Evolutionary conservation across 176 grass and related monocot genomes (phyloP).

Genomic region (Zizania latifolia): DNA sequence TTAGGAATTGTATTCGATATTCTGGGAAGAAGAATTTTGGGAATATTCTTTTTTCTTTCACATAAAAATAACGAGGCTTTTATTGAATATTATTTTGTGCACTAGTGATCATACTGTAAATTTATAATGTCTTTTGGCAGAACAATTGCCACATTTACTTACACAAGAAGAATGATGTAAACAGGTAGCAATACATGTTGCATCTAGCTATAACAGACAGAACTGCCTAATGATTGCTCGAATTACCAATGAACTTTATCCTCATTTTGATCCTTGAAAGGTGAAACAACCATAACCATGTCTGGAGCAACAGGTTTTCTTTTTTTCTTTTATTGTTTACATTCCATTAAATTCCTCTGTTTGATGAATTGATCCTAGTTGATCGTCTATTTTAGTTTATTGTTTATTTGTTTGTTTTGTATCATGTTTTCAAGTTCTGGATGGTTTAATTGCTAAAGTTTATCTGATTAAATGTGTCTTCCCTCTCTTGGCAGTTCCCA

Average conservation of each 20-base stretch:
- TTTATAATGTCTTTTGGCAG: not conserved
- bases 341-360: not conserved
- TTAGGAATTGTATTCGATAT: not conserved
- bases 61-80: not conserved
- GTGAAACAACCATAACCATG: not conserved
- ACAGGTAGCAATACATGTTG: not conserved
- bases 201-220: not conserved
- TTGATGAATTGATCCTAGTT: not conserved
- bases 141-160: not conserved
- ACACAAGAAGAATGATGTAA: not conserved
- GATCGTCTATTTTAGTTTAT: not conserved
- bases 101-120: not conserved
- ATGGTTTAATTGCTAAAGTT: not conserved
- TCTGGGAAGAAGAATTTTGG: no score
- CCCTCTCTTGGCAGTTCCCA: constrained; percentile 68
- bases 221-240: not conserved
- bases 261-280: not conserved
- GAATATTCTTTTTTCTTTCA: not conserved
- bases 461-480: constrained; percentile 24
- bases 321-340: no score
- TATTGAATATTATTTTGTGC: not conserved
- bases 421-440: constrained; percentile 4
- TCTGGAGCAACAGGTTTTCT: not conserved
- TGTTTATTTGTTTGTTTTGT: not conserved
- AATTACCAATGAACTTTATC: not conserved